These are phyloP conservation scores for Pugionium cornutum DNA, from an alignment of 345 rosid species.

Conservation along the genomic window DNA sequence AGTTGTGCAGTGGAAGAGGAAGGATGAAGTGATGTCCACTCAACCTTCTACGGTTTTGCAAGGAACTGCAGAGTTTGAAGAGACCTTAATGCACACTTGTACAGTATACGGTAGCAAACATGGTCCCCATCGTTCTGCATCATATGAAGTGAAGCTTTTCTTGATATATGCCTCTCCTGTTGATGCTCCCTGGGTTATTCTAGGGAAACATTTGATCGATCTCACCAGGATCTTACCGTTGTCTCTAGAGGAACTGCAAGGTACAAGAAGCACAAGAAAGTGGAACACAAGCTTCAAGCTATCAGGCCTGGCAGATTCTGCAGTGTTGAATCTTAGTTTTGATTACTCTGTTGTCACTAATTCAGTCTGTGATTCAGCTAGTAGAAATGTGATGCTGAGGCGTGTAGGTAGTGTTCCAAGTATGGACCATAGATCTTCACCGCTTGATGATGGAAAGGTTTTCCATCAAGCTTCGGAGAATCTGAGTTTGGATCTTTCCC, in stretches of 20 bases:
- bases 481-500: slow-evolving; percentile 59
- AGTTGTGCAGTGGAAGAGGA: slow-evolving; percentile 70
- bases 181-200: slow-evolving; percentile 47
- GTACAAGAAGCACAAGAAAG: slow-evolving; percentile 55
- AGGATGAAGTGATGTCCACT: slow-evolving; percentile 56
- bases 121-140: slow-evolving; percentile 58
- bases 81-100: slow-evolving; percentile 62
- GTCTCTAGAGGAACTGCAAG: slow-evolving; percentile 68
- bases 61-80: slow-evolving; percentile 68
- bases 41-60: slow-evolving; percentile 47
- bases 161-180: slow-evolving; percentile 49
- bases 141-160: slow-evolving; percentile 62
- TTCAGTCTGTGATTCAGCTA: slow-evolving; percentile 39
- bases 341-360: slow-evolving; percentile 51
- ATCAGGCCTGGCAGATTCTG: slow-evolving; percentile 60
- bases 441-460: slow-evolving; percentile 47
- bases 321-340: slow-evolving; percentile 68
- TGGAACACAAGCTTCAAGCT: slow-evolving; percentile 79
- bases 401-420: slow-evolving; percentile 57
- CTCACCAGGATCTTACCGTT: slow-evolving; percentile 73
- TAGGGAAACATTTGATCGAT: slow-evolving; percentile 79
- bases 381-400: slow-evolving; percentile 42
- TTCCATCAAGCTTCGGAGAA: slow-evolving; percentile 44
- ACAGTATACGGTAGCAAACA: slow-evolving; percentile 60
- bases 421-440: slow-evolving; percentile 38